Conservation (phyloP, 345 rosid genomes). For the Triadica sebifera region DNA sequence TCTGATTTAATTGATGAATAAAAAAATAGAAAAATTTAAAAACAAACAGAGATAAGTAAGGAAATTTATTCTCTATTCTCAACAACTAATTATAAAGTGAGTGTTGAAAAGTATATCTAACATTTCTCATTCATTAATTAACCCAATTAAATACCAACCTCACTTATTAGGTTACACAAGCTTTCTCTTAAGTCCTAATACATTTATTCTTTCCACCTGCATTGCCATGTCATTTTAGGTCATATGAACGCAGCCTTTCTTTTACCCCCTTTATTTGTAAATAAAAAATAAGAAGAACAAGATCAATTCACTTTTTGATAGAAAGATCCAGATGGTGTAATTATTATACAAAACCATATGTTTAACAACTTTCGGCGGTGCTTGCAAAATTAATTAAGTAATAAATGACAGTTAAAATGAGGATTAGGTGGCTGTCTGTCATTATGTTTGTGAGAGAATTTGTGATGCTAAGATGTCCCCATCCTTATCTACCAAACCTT, state of each 20-base stretch:
- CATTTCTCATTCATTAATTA: no score
- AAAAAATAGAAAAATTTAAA: no score
- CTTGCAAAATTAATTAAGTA: conserved; percentile 1
- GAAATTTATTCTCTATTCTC: no score
- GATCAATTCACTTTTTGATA: neutral
- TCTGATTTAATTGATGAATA: no score
- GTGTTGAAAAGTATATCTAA: no score
- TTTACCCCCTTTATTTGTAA: no score
- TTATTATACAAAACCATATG: conserved; percentile 9
- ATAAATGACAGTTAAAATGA: neutral
- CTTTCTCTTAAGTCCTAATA: no score
- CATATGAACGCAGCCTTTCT: conserved; percentile 9
- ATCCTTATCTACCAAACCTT: neutral
- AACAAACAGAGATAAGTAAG: no score
- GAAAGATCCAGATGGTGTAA: neutral
- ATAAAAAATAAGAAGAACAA: no score
- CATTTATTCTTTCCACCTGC: conserved; percentile 26
- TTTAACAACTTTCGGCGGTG: conserved; percentile 35
- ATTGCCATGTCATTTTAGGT: neutral
- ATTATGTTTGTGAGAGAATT: conserved; percentile 6
- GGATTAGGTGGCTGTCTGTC: conserved; percentile 14
- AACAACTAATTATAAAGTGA: no score
- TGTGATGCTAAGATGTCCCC: conserved; percentile 6
- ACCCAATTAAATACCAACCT: neutral
- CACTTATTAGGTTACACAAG: neutral